phyloP scores from a whole-genome alignment of 306 rosid species.

The Quercus aquifolioides region DNA sequence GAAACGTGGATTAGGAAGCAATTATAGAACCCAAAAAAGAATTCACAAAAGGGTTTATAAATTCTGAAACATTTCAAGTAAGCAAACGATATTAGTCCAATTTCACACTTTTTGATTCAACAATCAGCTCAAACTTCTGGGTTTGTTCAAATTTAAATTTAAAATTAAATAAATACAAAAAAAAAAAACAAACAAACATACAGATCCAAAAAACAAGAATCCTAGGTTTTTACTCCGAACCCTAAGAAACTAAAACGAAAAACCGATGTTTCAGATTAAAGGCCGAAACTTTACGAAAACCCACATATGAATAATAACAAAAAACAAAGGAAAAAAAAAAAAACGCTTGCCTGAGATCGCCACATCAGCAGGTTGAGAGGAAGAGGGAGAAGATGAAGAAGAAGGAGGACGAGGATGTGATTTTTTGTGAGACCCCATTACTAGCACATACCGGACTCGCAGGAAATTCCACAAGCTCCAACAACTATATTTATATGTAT shows the following conservation, averaged over 20 bases:
- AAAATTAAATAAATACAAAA: neutral
- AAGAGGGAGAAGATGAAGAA: constrained; percentile 7
- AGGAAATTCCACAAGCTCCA: constrained; percentile 12
- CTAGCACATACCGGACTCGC: neutral
- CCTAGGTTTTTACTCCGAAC: neutral
- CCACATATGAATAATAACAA: neutral
- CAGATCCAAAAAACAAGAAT: neutral
- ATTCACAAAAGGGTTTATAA: neutral
- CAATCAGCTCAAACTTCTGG: constrained; percentile 2
- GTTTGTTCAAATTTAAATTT: neutral
- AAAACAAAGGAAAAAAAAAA: neutral
- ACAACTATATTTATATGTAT: neutral
- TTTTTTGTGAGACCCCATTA: constrained; percentile 30
- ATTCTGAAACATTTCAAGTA: neutral
- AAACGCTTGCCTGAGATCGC: constrained; percentile 37
- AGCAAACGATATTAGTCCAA: neutral
- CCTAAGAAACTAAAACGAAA: neutral
- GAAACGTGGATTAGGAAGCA: neutral
- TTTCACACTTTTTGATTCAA: neutral
- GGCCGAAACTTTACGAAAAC: neutral
- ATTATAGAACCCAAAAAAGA: neutral
- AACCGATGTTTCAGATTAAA: neutral
- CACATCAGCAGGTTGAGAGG: constrained; percentile 19
- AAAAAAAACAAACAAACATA: neutral
- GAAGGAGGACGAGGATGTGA: constrained; percentile 2